These are phyloP conservation scores for Pseudogymnoascus sp. DNA, from an alignment of 2,329 filamentous ascomycete species.

Conservation along the genomic window DNA sequence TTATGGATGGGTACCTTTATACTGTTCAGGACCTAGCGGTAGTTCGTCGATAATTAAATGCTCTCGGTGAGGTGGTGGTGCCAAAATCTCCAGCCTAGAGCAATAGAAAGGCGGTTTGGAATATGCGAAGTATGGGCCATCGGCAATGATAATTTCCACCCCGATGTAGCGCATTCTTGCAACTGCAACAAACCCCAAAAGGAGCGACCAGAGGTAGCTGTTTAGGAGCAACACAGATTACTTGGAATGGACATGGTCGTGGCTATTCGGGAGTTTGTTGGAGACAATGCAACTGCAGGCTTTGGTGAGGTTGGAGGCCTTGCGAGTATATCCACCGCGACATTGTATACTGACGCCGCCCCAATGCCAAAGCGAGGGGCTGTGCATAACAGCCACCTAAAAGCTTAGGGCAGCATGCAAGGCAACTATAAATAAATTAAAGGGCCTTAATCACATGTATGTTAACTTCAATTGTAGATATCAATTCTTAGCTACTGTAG, in stretches of 20 bases:
- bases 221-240: background rate
- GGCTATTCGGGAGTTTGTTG: background rate
- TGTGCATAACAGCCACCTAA: background rate
- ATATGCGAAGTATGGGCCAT: background rate
- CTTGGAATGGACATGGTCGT: background rate
- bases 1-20: background rate
- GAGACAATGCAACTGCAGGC: background rate
- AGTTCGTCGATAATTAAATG: background rate
- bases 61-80: background rate
- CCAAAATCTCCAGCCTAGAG: background rate
- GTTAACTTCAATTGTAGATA: background rate
- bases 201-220: background rate
- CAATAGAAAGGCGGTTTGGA: background rate
- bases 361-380: background rate
- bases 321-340: too few species aligned
- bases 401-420: background rate
- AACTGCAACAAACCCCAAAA: background rate
- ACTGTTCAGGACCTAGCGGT: background rate
- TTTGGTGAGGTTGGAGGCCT: background rate
- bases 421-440: background rate
- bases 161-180: background rate
- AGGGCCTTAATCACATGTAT: background rate
- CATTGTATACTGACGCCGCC: background rate
- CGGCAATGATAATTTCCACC: background rate
- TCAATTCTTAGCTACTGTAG: background rate